Conservation (phyloP, 2,329 filamentous ascomycete genomes). For the Aureobasidium sp. region DNA sequence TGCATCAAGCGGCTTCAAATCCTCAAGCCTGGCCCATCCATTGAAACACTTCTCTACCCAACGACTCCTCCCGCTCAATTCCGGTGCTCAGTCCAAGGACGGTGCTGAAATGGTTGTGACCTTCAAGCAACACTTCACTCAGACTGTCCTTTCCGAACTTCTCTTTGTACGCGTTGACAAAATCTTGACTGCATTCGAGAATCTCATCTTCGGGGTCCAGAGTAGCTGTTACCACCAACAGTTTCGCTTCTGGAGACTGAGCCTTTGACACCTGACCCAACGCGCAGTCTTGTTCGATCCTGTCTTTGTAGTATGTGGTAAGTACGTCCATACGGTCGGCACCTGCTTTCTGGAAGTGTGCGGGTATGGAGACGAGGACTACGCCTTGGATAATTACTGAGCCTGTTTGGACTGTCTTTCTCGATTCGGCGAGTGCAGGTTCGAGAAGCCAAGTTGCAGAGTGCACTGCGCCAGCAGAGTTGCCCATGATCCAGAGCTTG, state of each 20-base stretch:
- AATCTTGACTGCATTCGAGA: constrained; percentile 27
- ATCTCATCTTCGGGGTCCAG: constrained; percentile 33
- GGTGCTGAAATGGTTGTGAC: constrained; percentile 34
- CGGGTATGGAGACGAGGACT: constrained; percentile 30
- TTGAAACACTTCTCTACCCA: constrained; percentile 24
- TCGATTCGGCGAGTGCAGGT: constrained; percentile 26
- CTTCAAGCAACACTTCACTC: constrained; percentile 28
- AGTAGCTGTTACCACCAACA: constrained; percentile 29
- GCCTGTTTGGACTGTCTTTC: constrained; percentile 25
- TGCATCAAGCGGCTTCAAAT: too few relatives aligned
- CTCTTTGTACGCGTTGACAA: constrained; percentile 28
- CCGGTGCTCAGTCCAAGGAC: constrained; percentile 27
- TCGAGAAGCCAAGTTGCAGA: constrained; percentile 41
- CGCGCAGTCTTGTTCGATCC: constrained; percentile 24
- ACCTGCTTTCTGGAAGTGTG: constrained; percentile 27
- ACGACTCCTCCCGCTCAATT: constrained; percentile 30
- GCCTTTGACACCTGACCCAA: constrained; percentile 24
- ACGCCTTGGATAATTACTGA: constrained; percentile 27
- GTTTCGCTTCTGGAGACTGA: constrained; percentile 19
- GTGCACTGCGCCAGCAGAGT: constrained; percentile 47
- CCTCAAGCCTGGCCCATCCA: constrained; percentile 14
- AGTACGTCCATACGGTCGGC: constrained; percentile 24
- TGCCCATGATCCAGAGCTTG: constrained; percentile 44
- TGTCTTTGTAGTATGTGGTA: constrained; percentile 29
- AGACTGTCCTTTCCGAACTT: constrained; percentile 24